Evolutionary conservation across 2,329 filamentous ascomycete species (phyloP).

Genomic region (Fusarium sarcochroum): DNA sequence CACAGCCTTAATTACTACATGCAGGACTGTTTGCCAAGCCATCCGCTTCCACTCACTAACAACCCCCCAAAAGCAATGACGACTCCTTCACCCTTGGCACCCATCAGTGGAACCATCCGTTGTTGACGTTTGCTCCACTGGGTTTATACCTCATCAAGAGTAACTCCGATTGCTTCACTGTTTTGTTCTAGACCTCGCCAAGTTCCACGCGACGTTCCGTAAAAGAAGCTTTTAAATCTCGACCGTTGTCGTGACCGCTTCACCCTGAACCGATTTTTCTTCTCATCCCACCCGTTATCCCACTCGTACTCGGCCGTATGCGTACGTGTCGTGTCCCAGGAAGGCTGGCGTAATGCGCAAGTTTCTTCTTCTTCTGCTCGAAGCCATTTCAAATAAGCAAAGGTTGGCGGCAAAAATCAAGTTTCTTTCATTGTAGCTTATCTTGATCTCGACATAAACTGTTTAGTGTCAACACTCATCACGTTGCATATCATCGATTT

Average conservation of each 20-base stretch:
- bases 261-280: not conserved
- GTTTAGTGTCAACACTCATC: too few species aligned
- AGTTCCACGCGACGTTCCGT: not conserved
- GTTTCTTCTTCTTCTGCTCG: not conserved
- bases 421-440: not conserved
- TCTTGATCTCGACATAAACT: not conserved
- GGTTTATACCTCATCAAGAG: slow-evolving; percentile 3
- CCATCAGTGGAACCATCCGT: slow-evolving; percentile 2
- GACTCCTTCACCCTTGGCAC: slow-evolving; percentile 10
- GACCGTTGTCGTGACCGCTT: not conserved
- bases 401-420: not conserved
- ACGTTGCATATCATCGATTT: not conserved
- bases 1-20: not conserved
- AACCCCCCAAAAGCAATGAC: slow-evolving; percentile 15
- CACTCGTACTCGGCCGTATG: slow-evolving; percentile 12
- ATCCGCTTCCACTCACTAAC: not conserved
- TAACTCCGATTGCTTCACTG: not conserved
- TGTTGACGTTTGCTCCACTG: not conserved
- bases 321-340: slow-evolving; percentile 26
- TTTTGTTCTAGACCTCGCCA: not conserved
- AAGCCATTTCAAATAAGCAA: not conserved
- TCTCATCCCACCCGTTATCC: slow-evolving; percentile 31
- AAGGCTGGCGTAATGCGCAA: not conserved
- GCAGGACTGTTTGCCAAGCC: not conserved
- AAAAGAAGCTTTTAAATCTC: slow-evolving; percentile 25